phyloP scores from a whole-genome alignment of 75 land plant genomes.

The Sequoiadendron giganteum region DNA sequence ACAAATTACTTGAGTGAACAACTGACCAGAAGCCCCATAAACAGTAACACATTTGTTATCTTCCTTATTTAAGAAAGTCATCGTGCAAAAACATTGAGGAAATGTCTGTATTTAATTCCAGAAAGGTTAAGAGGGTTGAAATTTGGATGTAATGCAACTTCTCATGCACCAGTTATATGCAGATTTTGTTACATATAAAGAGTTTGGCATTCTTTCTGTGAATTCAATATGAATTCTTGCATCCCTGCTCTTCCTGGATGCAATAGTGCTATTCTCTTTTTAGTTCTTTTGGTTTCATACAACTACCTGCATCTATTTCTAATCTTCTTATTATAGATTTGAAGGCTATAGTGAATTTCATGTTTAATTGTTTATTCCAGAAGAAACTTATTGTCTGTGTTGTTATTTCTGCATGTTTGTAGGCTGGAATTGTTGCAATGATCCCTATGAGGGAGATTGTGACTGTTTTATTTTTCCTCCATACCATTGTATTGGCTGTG shows the following conservation, averaged over 20 bases:
- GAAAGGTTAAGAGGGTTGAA: background rate
- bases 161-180: background rate
- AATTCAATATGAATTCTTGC: background rate
- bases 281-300: background rate
- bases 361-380: background rate
- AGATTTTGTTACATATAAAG: background rate
- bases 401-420: background rate
- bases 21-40: background rate
- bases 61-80: background rate
- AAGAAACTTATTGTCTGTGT: background rate
- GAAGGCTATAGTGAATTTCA: background rate
- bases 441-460: conserved; percentile 3
- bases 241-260: background rate
- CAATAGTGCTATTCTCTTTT: background rate
- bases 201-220: background rate
- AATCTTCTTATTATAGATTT: background rate
- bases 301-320: background rate
- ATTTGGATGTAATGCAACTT: background rate
- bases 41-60: background rate
- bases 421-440: conserved; percentile 3
- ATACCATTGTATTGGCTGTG: background rate
- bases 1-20: background rate
- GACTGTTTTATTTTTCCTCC: conserved; percentile 1
- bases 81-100: background rate
- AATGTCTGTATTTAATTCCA: background rate